These are phyloP conservation scores for Aspergillus sp. DNA, from an alignment of 2,329 filamentous ascomycete genomes.

Conservation along the genomic window DNA sequence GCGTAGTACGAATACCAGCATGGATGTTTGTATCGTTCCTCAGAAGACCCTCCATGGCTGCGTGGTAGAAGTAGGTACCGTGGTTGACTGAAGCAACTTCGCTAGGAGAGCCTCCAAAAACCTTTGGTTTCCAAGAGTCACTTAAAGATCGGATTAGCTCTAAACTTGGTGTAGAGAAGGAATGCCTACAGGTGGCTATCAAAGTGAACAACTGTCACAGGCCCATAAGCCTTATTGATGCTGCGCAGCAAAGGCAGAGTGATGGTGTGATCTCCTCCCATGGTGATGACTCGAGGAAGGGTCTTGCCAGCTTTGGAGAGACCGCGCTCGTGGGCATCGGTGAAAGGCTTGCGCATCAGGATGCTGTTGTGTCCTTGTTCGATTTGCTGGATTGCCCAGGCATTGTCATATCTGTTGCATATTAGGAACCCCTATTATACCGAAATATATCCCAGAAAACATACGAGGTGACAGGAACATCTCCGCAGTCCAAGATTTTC, in stretches of 20 bases:
- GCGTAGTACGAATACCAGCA: slow-evolving; percentile 77
- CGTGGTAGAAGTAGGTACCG: slow-evolving; percentile 86
- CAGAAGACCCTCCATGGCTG: slow-evolving; percentile 70
- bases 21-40: slow-evolving; percentile 83
- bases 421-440: not conserved
- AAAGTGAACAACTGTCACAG: slow-evolving; percentile 61
- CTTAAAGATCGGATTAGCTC: slow-evolving; percentile 8
- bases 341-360: slow-evolving; percentile 65
- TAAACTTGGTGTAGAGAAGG: not conserved
- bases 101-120: slow-evolving; percentile 76
- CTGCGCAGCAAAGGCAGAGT: slow-evolving; percentile 50
- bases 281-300: slow-evolving; percentile 73
- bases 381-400: slow-evolving; percentile 76
- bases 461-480: slow-evolving; percentile 79
- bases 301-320: slow-evolving; percentile 70
- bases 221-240: slow-evolving; percentile 62
- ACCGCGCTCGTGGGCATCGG: slow-evolving; percentile 62
- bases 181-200: slow-evolving; percentile 51
- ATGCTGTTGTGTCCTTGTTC: slow-evolving; percentile 78
- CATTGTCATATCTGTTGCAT: slow-evolving; percentile 66
- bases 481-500: slow-evolving; percentile 75
- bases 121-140: slow-evolving; percentile 71
- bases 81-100: slow-evolving; percentile 76
- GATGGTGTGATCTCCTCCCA: slow-evolving; percentile 48
- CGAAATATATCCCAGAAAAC: slow-evolving; percentile 21